A percentile compares a stretch with the other conserved stretches of the same genome.
These are phyloP conservation scores for Arabis hirsuta DNA, from an alignment of 345 rosid genomes.

Conservation along the genomic window DNA sequence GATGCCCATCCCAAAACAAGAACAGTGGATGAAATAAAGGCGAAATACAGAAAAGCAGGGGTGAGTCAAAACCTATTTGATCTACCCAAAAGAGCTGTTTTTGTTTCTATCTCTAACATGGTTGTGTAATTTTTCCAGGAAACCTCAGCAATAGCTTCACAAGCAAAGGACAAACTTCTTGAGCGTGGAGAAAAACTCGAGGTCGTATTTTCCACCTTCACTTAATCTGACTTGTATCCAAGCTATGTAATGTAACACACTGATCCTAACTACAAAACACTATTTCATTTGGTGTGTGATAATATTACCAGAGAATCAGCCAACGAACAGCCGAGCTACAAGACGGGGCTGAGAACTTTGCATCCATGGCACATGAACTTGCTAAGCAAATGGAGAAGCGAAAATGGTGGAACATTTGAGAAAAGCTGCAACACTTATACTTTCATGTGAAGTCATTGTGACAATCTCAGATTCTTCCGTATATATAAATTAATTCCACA, in stretches of 20 bases:
- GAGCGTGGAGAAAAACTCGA: constrained; percentile 82
- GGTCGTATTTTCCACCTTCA: constrained; percentile 44
- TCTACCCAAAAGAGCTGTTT: not conserved
- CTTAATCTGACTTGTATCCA: constrained; percentile 12
- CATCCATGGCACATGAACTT: constrained; percentile 75
- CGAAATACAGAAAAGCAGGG: constrained; percentile 74
- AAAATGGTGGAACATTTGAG: constrained; percentile 83
- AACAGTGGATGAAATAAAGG: constrained; percentile 84
- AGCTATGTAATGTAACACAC: not conserved
- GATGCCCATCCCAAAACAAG: constrained; percentile 64
- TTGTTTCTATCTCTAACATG: constrained; percentile 32
- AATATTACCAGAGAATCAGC: constrained; percentile 57
- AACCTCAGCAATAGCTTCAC: constrained; percentile 71
- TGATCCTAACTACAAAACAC: constrained; percentile 31
- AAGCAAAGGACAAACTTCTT: constrained; percentile 73
- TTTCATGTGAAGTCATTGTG: constrained; percentile 12
- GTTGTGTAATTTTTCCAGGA: constrained; percentile 51
- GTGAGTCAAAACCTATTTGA: constrained; percentile 43
- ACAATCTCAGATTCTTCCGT: constrained; percentile 28
- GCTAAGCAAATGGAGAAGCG: constrained; percentile 86
- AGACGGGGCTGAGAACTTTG: constrained; percentile 75
- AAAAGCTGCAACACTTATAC: constrained; percentile 22
- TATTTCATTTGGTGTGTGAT: not conserved
- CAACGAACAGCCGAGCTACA: constrained; percentile 79
- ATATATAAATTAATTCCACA: constrained; percentile 31